A percentile compares a stretch with the other conserved stretches of the same genome.
Conservation (phyloP, 2,329 filamentous ascomycete genomes). For the Cladosporium oxysporum region DNA sequence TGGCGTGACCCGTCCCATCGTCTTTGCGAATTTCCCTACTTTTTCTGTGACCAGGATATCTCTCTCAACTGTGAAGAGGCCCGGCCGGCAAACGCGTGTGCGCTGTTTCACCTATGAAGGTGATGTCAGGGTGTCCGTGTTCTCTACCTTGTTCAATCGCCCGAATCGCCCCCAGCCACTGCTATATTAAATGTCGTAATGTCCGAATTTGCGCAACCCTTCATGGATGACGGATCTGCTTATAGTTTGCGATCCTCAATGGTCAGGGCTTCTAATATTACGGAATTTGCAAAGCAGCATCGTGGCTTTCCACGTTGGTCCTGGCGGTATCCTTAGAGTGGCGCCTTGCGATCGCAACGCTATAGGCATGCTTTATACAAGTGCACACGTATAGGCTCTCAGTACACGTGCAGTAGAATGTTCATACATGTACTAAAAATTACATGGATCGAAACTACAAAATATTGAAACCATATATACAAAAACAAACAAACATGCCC, state of each 20-base stretch:
- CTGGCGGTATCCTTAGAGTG: background rate
- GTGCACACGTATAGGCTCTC: background rate
- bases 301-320: background rate
- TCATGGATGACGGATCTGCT: background rate
- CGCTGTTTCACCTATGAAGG: constrained; percentile 7
- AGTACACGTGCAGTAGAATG: background rate
- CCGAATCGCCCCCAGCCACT: background rate
- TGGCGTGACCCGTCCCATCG: constrained; percentile 2
- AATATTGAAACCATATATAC: background rate
- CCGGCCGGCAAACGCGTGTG: constrained; percentile 6
- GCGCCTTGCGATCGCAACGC: background rate
- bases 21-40: background rate
- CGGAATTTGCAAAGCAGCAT: background rate
- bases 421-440: background rate
- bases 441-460: background rate
- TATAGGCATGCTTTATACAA: background rate
- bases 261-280: constrained; percentile 5
- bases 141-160: background rate
- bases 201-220: background rate
- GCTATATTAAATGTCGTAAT: background rate
- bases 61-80: constrained; percentile 1
- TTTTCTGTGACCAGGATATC: background rate
- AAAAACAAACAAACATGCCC: background rate
- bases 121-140: constrained; percentile 13
- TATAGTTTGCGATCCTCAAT: background rate